phyloP scores from a whole-genome alignment of 257 asterid species.

The Solanum clarkiae region DNA sequence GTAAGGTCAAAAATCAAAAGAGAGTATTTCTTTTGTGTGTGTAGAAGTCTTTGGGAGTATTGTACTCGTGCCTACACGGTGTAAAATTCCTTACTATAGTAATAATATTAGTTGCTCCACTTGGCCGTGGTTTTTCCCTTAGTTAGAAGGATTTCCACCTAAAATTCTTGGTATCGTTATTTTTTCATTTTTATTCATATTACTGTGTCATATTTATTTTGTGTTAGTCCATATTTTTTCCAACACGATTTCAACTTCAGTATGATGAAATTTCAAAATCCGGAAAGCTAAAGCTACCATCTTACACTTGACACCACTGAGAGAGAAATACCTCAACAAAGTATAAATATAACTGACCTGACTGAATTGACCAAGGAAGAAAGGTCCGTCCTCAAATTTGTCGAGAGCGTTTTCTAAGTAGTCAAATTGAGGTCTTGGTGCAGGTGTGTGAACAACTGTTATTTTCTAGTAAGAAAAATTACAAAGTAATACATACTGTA shows the following conservation, averaged over 20 bases:
- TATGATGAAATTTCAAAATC: background rate
- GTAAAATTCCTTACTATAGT: too few species aligned
- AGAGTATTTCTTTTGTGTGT: too few species aligned
- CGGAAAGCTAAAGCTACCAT: background rate
- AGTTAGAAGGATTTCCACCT: too few species aligned
- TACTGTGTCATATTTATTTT: too few species aligned
- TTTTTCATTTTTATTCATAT: too few species aligned
- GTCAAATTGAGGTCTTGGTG: conserved; percentile 17
- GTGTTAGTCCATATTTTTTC: too few species aligned
- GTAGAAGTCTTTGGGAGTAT: too few species aligned
- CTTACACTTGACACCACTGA: background rate
- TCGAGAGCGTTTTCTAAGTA: conserved; percentile 43
- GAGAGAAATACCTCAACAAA: background rate
- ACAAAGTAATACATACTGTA: background rate
- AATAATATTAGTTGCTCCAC: too few species aligned
- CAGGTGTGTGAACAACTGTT: background rate
- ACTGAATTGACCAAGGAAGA: conserved; percentile 64
- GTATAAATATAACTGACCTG: conserved; percentile 9
- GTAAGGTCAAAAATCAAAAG: too few species aligned
- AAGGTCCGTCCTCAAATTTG: conserved; percentile 42
- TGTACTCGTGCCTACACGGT: too few species aligned
- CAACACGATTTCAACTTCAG: background rate
- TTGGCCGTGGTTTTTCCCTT: too few species aligned
- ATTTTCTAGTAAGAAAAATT: background rate
- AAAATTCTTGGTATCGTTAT: too few species aligned